Percentiles rank a stretch among this genome's conserved stretches.
phyloP scores from a whole-genome alignment of 495 filamentous ascomycete species.

The Hypoxylon trugodes region DNA sequence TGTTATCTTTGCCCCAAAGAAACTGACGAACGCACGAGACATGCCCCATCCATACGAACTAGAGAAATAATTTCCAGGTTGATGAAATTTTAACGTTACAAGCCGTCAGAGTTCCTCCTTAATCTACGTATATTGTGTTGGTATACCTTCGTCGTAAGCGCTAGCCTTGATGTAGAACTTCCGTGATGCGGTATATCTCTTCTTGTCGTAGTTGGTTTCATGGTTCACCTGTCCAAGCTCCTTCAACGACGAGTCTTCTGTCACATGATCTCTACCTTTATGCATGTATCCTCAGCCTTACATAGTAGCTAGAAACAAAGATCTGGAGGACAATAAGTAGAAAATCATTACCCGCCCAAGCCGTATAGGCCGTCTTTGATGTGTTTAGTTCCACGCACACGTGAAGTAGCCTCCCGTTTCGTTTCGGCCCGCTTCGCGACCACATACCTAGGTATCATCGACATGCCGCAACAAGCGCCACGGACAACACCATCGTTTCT shows the following conservation, averaged over 20 bases:
- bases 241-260: neutral
- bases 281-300: conserved; percentile 31
- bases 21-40: neutral
- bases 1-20: neutral
- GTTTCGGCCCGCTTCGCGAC: conserved; percentile 30
- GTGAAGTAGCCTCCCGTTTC: conserved; percentile 6
- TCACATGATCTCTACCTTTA: conserved; percentile 15
- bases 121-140: too few relatives aligned
- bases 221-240: neutral
- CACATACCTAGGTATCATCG: neutral
- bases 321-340: conserved; percentile 2
- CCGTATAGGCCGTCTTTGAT: neutral
- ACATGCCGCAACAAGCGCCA: conserved; percentile 24
- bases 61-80: too few relatives aligned
- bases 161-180: conserved; percentile 10
- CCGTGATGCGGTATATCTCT: conserved; percentile 11
- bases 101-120: too few relatives aligned
- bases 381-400: neutral
- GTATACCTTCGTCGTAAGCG: conserved; percentile 17
- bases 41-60: neutral
- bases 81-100: too few relatives aligned
- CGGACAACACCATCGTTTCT: conserved; percentile 10
- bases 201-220: neutral
- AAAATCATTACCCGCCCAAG: conserved; percentile 20
- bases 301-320: conserved; percentile 2